These are phyloP conservation scores for Ustilago tritici DNA, from an alignment of 1,284 basidiomycete genomes.

Conservation along the genomic window DNA sequence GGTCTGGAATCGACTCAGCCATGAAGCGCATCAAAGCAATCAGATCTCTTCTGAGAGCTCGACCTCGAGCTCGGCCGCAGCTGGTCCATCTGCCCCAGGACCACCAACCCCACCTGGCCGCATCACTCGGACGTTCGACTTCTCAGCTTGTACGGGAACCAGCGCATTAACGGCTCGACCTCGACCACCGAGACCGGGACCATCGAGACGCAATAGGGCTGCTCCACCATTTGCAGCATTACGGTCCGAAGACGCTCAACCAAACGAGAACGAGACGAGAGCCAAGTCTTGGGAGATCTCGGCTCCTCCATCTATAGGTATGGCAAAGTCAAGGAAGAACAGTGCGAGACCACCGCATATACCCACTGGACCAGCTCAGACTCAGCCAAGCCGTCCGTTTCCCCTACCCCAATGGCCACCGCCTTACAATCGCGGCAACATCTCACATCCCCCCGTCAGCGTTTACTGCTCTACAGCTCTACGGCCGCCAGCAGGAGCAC, in stretches of 20 bases:
- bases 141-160: background rate
- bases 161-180: slow-evolving; percentile 1
- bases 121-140: slow-evolving; percentile 4
- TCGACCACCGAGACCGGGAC: slow-evolving; percentile 3
- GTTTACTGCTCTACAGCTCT: background rate
- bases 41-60: background rate
- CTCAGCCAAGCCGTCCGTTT: background rate
- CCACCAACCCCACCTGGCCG: slow-evolving; percentile 7
- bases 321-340: slow-evolving; percentile 4
- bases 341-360: background rate
- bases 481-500: slow-evolving; percentile 1
- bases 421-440: background rate
- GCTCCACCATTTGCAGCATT: slow-evolving; percentile 37
- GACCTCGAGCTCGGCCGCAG: background rate
- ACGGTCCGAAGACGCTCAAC: slow-evolving; percentile 44
- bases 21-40: background rate
- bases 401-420: slow-evolving; percentile 5
- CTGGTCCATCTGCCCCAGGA: slow-evolving; percentile 13
- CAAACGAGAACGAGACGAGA: slow-evolving; percentile 33
- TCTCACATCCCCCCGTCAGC: background rate
- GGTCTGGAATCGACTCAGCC: background rate
- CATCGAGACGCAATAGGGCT: slow-evolving; percentile 6
- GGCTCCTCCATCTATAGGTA: slow-evolving; percentile 37
- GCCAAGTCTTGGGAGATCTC: slow-evolving; percentile 42
- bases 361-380: background rate